These are phyloP conservation scores for Penicilliopsis zonata DNA, from an alignment of 495 filamentous ascomycete genomes.

Conservation along the genomic window DNA sequence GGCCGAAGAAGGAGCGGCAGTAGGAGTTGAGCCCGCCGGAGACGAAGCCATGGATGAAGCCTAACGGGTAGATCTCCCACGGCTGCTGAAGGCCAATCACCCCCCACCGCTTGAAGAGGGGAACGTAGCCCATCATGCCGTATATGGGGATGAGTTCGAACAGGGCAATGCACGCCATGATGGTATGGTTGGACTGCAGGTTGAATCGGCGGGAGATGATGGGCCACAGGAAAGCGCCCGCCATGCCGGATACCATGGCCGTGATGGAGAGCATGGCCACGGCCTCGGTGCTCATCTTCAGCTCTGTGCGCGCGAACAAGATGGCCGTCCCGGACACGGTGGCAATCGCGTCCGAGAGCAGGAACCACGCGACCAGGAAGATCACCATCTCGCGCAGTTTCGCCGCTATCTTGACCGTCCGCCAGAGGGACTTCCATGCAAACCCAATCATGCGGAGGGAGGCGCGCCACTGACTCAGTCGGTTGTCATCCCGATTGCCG, in stretches of 20 bases:
- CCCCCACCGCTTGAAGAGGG: slow-evolving; percentile 57
- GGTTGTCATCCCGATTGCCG: too few species aligned
- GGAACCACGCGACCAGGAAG: slow-evolving; percentile 81
- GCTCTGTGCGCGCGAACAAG: slow-evolving; percentile 77
- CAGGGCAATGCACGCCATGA: slow-evolving; percentile 66
- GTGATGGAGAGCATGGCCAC: slow-evolving; percentile 78
- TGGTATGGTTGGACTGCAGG: slow-evolving; percentile 63
- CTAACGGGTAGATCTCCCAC: slow-evolving; percentile 88
- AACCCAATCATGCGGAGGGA: slow-evolving; percentile 49
- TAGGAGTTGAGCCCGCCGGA: slow-evolving; percentile 75
- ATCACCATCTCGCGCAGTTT: slow-evolving; percentile 66
- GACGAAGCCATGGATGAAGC: slow-evolving; percentile 73
- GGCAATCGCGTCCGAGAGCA: slow-evolving; percentile 78
- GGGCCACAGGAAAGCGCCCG: slow-evolving; percentile 77
- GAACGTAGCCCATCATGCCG: slow-evolving; percentile 73
- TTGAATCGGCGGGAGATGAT: slow-evolving; percentile 49
- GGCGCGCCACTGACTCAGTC: slow-evolving; percentile 15
- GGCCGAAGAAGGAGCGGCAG: slow-evolving; percentile 73
- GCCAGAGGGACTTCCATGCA: slow-evolving; percentile 70
- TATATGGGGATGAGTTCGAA: slow-evolving; percentile 86
- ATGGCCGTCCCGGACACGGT: slow-evolving; percentile 88
- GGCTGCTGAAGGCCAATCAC: slow-evolving; percentile 71
- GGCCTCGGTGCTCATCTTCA: slow-evolving; percentile 64
- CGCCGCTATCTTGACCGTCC: slow-evolving; percentile 62
- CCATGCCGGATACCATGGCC: slow-evolving; percentile 61